A percentile compares a stretch with the other conserved stretches of the same genome.
Conservation (phyloP, 1,139 yeast genomes). For the Debaryomyces sp. region DNA sequence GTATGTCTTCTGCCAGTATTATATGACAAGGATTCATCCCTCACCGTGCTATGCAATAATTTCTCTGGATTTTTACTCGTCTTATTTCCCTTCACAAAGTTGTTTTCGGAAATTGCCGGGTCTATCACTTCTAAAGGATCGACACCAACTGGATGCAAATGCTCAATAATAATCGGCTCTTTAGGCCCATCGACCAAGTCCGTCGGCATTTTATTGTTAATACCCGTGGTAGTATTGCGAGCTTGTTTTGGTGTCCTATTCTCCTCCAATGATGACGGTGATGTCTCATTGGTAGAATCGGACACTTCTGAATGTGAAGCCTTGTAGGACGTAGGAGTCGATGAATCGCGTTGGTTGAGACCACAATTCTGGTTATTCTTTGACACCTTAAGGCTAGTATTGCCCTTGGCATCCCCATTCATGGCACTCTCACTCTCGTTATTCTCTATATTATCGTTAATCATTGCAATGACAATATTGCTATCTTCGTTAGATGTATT, state of each 20-base stretch:
- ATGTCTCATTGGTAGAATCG: conserved; percentile 34
- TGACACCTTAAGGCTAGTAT: not conserved
- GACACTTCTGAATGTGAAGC: conserved; percentile 26
- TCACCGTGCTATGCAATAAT: conserved; percentile 4
- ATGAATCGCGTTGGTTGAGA: conserved; percentile 15
- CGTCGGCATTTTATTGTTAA: not conserved
- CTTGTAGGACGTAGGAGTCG: conserved; percentile 38
- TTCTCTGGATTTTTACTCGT: not conserved
- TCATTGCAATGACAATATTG: not conserved
- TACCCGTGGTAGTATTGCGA: not conserved
- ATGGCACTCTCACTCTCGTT: not conserved
- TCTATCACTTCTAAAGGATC: not conserved
- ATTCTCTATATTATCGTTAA: not conserved
- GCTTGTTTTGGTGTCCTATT: conserved; percentile 3
- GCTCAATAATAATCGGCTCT: not conserved
- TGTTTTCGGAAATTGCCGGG: not conserved
- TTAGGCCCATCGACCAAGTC: not conserved
- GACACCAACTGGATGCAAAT: not conserved
- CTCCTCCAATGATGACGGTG: conserved; percentile 34
- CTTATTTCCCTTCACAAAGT: not conserved
- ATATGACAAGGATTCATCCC: not conserved
- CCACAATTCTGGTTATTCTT: not conserved
- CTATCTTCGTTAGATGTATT: not conserved
- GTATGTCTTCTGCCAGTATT: conserved; percentile 25
- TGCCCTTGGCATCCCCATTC: not conserved